These are phyloP conservation scores for Globisporangium barbulae DNA, from an alignment of 352 stramenopile species.

Conservation along the genomic window DNA sequence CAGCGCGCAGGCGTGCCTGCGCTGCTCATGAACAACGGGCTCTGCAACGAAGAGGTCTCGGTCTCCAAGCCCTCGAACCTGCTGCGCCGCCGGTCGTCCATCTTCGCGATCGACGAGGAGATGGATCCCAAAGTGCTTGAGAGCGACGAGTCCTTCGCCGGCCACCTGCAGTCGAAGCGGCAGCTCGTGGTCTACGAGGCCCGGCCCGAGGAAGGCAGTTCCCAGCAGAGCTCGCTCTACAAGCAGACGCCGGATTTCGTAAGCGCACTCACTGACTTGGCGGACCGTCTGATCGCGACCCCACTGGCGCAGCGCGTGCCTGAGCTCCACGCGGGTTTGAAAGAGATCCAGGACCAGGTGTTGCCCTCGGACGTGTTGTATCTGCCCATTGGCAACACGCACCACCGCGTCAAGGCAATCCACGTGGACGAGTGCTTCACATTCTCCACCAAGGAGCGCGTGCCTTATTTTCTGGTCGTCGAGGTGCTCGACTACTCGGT, in stretches of 20 bases:
- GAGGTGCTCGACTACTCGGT: conserved; percentile 77
- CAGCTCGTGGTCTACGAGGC: conserved; percentile 56
- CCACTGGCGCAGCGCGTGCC: conserved; percentile 42
- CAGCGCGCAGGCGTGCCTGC: conserved; percentile 62
- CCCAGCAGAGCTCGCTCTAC: conserved; percentile 59
- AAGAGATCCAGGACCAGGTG: conserved; percentile 43
- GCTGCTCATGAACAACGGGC: conserved; percentile 70
- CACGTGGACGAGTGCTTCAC: conserved; percentile 75
- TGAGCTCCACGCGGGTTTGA: conserved; percentile 45
- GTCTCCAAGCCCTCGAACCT: conserved; percentile 43
- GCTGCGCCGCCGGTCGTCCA: conserved; percentile 41
- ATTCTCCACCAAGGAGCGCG: conserved; percentile 83
- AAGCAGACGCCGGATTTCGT: conserved; percentile 74
- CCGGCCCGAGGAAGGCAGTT: conserved; percentile 53
- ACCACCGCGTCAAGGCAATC: conserved; percentile 71
- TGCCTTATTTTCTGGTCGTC: conserved; percentile 79
- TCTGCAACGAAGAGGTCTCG: conserved; percentile 67
- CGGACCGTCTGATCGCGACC: conserved; percentile 55
- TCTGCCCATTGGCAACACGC: conserved; percentile 71
- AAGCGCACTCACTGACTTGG: conserved; percentile 58
- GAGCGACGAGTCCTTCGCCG: conserved; percentile 56
- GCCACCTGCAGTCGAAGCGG: conserved; percentile 46
- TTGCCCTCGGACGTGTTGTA: conserved; percentile 79
- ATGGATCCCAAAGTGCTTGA: conserved; percentile 28
- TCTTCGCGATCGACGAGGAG: conserved; percentile 60